phyloP scores from a whole-genome alignment of 306 rosid genomes.

The Vigna hirtella region DNA sequence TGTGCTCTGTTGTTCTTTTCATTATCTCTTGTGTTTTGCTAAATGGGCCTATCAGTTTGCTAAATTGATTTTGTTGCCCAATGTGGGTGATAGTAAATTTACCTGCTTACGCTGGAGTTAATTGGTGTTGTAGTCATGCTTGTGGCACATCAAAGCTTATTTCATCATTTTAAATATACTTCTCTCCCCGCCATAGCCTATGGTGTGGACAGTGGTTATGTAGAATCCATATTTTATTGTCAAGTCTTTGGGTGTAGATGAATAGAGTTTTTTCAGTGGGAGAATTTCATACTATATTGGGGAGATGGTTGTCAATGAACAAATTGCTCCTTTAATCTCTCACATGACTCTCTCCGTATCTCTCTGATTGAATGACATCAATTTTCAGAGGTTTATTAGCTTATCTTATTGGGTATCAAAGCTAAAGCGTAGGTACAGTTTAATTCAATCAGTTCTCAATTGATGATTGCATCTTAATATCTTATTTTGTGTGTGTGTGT shows the following conservation, averaged over 20 bases:
- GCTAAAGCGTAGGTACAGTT: constrained; percentile 23
- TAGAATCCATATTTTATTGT: neutral
- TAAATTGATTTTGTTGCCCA: neutral
- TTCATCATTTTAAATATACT: constrained; percentile 5
- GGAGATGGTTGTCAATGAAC: constrained; percentile 11
- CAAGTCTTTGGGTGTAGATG: neutral
- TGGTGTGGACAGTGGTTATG: constrained; percentile 10
- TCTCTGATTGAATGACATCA: constrained; percentile 23
- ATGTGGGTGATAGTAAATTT: neutral
- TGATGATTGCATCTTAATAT: constrained; percentile 31
- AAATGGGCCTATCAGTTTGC: neutral
- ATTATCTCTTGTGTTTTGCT: neutral
- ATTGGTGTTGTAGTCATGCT: constrained; percentile 20
- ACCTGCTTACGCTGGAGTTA: constrained; percentile 10
- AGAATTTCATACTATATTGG: constrained; percentile 13
- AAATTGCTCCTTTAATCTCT: neutral
- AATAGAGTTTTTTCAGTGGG: constrained; percentile 4
- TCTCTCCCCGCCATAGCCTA: neutral
- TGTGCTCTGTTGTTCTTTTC: constrained; percentile 19
- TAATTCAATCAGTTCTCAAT: constrained; percentile 35
- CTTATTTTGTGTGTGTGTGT: neutral
- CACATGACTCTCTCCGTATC: constrained; percentile 14
- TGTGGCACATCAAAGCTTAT: constrained; percentile 10
- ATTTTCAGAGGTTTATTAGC: constrained; percentile 13
- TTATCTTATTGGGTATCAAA: constrained; percentile 16